Evolutionary conservation across 495 filamentous ascomycete species (phyloP).

Genomic region (Xylaria grammica): DNA sequence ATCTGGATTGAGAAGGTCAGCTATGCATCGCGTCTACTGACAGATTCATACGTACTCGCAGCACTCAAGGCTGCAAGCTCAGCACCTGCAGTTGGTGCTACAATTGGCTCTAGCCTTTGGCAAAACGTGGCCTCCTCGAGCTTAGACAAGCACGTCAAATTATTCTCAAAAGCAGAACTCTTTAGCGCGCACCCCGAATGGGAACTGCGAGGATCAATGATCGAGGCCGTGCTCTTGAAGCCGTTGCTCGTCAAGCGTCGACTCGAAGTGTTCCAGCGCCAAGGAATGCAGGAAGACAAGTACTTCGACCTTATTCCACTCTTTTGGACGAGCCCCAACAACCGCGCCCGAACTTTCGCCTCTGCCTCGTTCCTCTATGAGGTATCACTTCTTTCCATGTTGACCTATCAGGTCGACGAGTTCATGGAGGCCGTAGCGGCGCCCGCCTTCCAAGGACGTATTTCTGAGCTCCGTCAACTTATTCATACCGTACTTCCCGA

Average conservation of each 20-base stretch:
- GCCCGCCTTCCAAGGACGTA: slow-evolving; percentile 15
- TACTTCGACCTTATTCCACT: slow-evolving; percentile 49
- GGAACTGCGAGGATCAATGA: slow-evolving; percentile 33
- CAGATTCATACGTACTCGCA: slow-evolving; percentile 40
- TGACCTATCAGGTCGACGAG: slow-evolving; percentile 48
- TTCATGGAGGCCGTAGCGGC: slow-evolving; percentile 43
- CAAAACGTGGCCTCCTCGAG: slow-evolving; percentile 1
- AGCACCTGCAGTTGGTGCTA: slow-evolving; percentile 8
- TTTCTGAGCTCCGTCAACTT: slow-evolving; percentile 15
- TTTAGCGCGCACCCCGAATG: slow-evolving; percentile 30
- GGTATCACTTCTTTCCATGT: slow-evolving; percentile 46
- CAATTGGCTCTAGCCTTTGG: slow-evolving; percentile 23
- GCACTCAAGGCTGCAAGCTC: slow-evolving; percentile 31
- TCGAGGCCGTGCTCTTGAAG: slow-evolving; percentile 34
- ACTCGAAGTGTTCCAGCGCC: slow-evolving; percentile 37
- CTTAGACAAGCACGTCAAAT: slow-evolving; percentile 25
- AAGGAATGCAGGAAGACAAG: slow-evolving; percentile 37
- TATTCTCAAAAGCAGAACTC: slow-evolving; percentile 33
- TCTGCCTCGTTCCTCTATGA: slow-evolving; percentile 36
- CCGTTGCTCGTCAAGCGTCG: slow-evolving; percentile 23
- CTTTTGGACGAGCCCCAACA: slow-evolving; percentile 40
- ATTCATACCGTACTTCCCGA: slow-evolving; percentile 6
- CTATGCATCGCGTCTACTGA: slow-evolving; percentile 41
- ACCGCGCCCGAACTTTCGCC: slow-evolving; percentile 16
- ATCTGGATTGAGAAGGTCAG: slow-evolving; percentile 54